Evolutionary conservation across 495 filamentous ascomycete species (phyloP).

Genomic region (Amphirosellinia nigrospora): DNA sequence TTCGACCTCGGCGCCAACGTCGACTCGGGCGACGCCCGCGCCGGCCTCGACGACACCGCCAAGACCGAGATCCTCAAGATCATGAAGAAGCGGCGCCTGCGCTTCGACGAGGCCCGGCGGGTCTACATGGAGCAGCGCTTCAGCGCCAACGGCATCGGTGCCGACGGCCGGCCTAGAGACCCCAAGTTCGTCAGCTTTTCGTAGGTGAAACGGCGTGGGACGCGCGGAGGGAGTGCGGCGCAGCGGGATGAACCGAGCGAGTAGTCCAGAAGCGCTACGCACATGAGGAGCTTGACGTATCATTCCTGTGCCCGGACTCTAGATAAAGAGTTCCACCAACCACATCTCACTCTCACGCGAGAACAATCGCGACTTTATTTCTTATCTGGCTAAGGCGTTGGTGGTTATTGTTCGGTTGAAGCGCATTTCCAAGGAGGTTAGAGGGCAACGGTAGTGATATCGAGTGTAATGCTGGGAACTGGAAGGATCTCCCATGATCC

Average conservation of each 20-base stretch:
- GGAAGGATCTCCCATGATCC: neutral
- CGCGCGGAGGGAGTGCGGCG: neutral
- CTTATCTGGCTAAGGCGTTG: slow-evolving; percentile 23
- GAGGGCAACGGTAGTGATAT: neutral
- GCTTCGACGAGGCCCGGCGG: slow-evolving; percentile 89
- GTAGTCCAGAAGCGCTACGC: neutral
- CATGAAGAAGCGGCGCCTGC: slow-evolving; percentile 78
- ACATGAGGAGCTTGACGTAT: neutral
- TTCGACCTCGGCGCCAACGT: slow-evolving; percentile 86
- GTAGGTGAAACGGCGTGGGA: slow-evolving; percentile 40
- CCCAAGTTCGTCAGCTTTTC: slow-evolving; percentile 96
- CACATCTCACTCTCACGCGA: slow-evolving; percentile 15
- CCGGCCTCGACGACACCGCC: slow-evolving; percentile 76
- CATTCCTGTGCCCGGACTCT: neutral
- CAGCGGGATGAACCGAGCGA: neutral
- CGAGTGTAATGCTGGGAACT: neutral
- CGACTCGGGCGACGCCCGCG: slow-evolving; percentile 72
- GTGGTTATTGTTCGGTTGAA: neutral
- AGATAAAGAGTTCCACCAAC: neutral
- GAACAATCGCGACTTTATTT: slow-evolving; percentile 23
- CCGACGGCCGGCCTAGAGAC: slow-evolving; percentile 87
- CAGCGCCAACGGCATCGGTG: slow-evolving; percentile 81
- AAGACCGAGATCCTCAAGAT: slow-evolving; percentile 84
- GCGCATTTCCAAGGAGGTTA: slow-evolving; percentile 6
- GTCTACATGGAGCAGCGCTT: slow-evolving; percentile 85